phyloP scores from a whole-genome alignment of 352 stramenopile genomes.

The Pythium brachiatum region DNA sequence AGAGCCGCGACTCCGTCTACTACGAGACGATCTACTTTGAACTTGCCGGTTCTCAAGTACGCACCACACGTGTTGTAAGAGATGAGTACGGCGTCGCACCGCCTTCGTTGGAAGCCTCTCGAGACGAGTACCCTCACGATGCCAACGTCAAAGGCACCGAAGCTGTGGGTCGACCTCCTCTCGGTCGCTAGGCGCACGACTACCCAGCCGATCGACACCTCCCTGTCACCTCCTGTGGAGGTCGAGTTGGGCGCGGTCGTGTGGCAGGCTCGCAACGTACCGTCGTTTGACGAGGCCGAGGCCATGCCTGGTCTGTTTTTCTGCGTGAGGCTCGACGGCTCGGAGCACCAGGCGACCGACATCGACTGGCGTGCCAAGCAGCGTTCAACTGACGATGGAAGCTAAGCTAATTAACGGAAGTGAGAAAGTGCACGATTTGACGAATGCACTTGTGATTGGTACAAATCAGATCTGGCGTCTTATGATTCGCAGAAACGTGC shows the following conservation, averaged over 20 bases:
- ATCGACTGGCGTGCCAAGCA: slow-evolving; percentile 94
- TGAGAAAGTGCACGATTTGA: no score
- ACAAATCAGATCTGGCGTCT: no score
- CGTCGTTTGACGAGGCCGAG: slow-evolving; percentile 79
- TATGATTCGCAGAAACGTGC: no score
- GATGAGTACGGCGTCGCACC: slow-evolving; percentile 65
- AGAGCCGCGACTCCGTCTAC: slow-evolving; percentile 80
- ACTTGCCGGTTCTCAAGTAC: slow-evolving; percentile 73
- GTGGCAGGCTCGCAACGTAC: slow-evolving; percentile 91
- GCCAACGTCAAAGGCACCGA: slow-evolving; percentile 74
- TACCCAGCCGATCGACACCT: slow-evolving; percentile 86
- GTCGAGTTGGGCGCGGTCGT: slow-evolving; percentile 93
- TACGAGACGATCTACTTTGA: slow-evolving; percentile 90
- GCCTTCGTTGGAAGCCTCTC: slow-evolving; percentile 65
- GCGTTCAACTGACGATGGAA: slow-evolving; percentile 95
- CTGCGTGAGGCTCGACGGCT: slow-evolving; percentile 85
- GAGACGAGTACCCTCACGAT: slow-evolving; percentile 86
- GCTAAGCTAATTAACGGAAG: no score
- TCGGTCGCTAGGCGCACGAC: slow-evolving; percentile 68
- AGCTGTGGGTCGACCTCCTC: slow-evolving; percentile 92
- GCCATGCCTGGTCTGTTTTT: slow-evolving; percentile 94
- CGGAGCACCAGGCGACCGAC: slow-evolving; percentile 85
- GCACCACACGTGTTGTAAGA: slow-evolving; percentile 82
- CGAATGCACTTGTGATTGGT: no score
- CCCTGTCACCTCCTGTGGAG: slow-evolving; percentile 70